Base-by-base conservation (phyloP, 2,329 filamentous ascomycete species). In the Aspergillus niger region DNA sequence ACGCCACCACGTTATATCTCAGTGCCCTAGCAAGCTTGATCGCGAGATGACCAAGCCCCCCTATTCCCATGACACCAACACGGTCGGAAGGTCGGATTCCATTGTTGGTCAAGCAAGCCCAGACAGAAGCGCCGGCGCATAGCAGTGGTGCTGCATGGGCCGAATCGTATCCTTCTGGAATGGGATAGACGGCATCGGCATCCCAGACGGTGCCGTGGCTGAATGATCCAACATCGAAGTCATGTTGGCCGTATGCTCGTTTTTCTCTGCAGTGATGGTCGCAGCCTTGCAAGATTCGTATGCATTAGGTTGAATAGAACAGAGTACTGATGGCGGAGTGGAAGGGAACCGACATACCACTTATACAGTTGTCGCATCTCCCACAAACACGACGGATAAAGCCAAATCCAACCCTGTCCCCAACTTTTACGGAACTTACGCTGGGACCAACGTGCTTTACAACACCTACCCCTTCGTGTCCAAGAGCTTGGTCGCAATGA, bases 11-110 rank as follows among this genome's bases (percentile, higher is more conserved):
- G 44, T 90, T 84, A 26, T 85, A 87, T 20, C 87, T 87, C 0
- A 92, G 78, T 0, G 89, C 89, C 64, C 83, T 85, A 0, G 89
- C 86, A 71, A 84, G 90, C 63, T 90, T 81, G 13, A 92, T 73
- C 0, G 84, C 90, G 62, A 91, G 86, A 67, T 92, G 89, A 0
- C 89, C 89, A 0, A 91, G 77, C 0, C 89, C 89, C 13, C 89
- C 89, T 5, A 91, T 77, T 5, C 89, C 89, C 7, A 90, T 79
- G 55, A 92, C 84, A 1, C 85, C 89, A 1, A 92, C 87, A 5
- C 77, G 81, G 72, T 89, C 89, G 3, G 88, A 89, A 0, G 88
- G 85, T 1, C 86, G 85, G 3, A 90, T 85, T 58, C 60, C 63
- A 59, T 70, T 86, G n/a, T 86, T 80, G 47, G 83, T 84, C 5